Evolutionary conservation across 345 rosid genomes (phyloP), one percentile per base, ranked within the genome.

Genomic region (Pugionium dolabratum): DNA sequence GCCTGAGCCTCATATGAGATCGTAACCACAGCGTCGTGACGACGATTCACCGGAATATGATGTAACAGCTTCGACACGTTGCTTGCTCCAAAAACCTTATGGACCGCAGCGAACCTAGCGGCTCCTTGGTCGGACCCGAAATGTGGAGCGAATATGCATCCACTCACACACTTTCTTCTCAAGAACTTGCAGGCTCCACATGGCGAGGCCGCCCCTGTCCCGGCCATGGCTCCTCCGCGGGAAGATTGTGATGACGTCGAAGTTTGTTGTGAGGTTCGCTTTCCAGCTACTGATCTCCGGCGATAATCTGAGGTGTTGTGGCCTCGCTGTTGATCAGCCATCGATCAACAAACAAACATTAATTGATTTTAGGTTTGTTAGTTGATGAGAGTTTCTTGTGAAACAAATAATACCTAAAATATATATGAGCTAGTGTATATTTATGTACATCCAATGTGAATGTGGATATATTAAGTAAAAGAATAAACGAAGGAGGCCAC

Each of bases 121-220:
- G 97, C 91, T 0, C 96, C 98, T 67, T 93, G 98, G 79, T 93
- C 98, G 0, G 96, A 78, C 8, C 91, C 82, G 5, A 93, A 93
- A 75, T 93, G 79, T 28, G 98, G 98, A 41, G 97, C 96, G 18
- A 93, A 93, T 2, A 93, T 87, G 81, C 98, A 93, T 47, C 97
- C 97, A 49, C 61, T 82, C 9, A 83, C 69, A 70, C 98, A 93
- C 72, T 88, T 93, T 77, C 98, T 83, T 80, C 98, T 85, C 72
- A 93, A 75, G 84, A 93, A 93, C 82, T 90, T 93, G 72, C 98
- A 93, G 41, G 98, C 98, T 28, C 97, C 98, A 4, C 98, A 93
- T 1, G 98, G 98, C 1, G 92, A 78, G 4, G 78, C 64, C 1
- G 85, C 53, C 3, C 79, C 72, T 0, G 74, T 46, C 18, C 75